phyloP scores from a whole-genome alignment of 129 eudicot genomes.

The Saussurea involucrata region DNA sequence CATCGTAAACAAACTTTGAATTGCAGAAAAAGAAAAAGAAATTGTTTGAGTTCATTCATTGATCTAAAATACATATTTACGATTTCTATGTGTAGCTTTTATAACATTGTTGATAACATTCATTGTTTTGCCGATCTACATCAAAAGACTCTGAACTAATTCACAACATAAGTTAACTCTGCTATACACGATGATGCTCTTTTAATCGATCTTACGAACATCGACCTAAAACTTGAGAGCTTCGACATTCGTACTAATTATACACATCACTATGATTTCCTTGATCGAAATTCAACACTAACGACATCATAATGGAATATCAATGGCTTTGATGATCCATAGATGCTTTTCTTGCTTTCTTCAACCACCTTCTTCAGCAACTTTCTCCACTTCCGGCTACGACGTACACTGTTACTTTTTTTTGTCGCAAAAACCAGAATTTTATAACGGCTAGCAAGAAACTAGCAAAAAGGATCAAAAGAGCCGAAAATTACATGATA shows the following conservation, averaged over 20 bases:
- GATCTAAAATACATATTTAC: neutral
- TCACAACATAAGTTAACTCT: too few species aligned
- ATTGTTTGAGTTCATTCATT: neutral
- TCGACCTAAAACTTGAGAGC: neutral
- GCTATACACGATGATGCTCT: neutral
- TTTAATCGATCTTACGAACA: neutral
- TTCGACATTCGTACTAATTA: neutral
- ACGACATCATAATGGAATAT: neutral
- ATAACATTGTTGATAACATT: neutral
- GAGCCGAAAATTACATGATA: too few species aligned
- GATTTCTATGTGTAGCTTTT: neutral
- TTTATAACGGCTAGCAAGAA: too few species aligned
- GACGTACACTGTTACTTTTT: neutral
- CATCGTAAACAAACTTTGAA: neutral
- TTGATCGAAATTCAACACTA: neutral
- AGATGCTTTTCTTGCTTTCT: neutral
- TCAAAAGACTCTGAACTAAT: neutral
- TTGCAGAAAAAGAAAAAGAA: neutral
- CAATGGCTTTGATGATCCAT: neutral
- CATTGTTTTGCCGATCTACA: neutral
- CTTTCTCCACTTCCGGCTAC: neutral
- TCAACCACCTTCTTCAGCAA: neutral
- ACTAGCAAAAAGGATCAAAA: too few species aligned
- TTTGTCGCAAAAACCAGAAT: too few species aligned
- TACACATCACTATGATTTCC: neutral